Evolutionary conservation across 352 stramenopile genomes (phyloP), one percentile per base, ranked within the genome.

Genomic region (Phytophthora capsici): DNA sequence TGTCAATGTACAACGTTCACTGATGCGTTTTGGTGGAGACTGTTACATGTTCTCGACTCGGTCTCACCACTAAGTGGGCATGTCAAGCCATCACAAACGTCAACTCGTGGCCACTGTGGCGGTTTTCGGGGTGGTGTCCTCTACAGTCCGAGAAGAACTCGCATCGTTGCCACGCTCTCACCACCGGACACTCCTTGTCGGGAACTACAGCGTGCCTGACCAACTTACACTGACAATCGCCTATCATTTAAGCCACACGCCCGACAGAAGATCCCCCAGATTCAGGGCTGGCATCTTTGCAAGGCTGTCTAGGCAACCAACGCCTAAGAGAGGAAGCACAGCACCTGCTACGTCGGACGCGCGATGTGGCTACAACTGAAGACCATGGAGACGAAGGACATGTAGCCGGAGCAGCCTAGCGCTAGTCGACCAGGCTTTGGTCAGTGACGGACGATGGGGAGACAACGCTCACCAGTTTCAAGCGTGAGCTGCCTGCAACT

Each of bases 321-420:
- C 55, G 62, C n/a, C 55, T 66, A 66, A 66, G 22, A 34, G 28
- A 34, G 13, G 14, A 30, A 17, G 20, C 13, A 41, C 37, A 32
- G 38, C 48, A 64, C 40, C 26, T 63, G 45, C 57, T 51, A 48
- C 57, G 44, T n/a, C 26, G 40, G 57, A 68, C 46, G 43, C 30
- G 37, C 45, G 36, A 68, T 57, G 54, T 72, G 46, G 58, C 57
- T 72, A 64, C 45, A 60, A 63, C 47, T 64, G 52, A 68, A 69
- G 64, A 54, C 14, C 13, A n/a, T n/a, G 41, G 6, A 19, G 41
- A 23, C 10, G 14, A 36, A 13, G 23, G 9, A 8, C 28, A 49
- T 34, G 38, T 41, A 36, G 41, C 22, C 43, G 34, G 45, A 54
- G 14, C 37, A 49, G 13, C 13, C 17, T 64, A 43, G 44, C 32